These are phyloP conservation scores for Podila epicladia DNA, from an alignment of 192 early-diverging fungal genomes.

Conservation along the genomic window DNA sequence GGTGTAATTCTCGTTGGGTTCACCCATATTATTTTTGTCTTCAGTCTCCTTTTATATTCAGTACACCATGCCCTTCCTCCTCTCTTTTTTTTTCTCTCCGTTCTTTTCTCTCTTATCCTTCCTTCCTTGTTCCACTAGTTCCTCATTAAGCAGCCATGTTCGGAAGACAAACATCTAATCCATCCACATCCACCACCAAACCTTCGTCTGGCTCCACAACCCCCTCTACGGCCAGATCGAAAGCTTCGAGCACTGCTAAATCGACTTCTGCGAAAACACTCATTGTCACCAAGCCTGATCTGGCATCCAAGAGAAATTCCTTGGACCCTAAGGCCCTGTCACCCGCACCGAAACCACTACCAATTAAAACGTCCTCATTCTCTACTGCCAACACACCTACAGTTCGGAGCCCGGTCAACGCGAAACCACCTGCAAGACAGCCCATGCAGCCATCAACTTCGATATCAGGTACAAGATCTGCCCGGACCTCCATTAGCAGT, in stretches of 20 bases:
- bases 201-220: neutral
- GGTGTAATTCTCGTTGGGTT: too few species aligned
- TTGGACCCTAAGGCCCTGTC: neutral
- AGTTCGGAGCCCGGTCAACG: neutral
- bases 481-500: neutral
- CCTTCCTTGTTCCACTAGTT: neutral
- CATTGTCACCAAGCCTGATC: neutral
- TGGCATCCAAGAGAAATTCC: neutral
- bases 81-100: too few species aligned
- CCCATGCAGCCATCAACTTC: neutral
- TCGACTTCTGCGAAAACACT: neutral
- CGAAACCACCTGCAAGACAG: neutral
- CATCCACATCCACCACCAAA: neutral
- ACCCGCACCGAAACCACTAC: neutral
- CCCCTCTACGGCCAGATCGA: neutral
- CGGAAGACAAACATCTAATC: neutral
- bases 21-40: too few species aligned
- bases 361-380: neutral
- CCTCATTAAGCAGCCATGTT: neutral
- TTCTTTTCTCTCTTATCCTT: too few species aligned
- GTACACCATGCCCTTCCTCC: too few species aligned
- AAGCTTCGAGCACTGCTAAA: neutral
- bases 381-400: neutral
- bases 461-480: neutral
- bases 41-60: neutral